phyloP scores from a whole-genome alignment of 2,329 filamentous ascomycete genomes.

The Cladosporium velox region DNA sequence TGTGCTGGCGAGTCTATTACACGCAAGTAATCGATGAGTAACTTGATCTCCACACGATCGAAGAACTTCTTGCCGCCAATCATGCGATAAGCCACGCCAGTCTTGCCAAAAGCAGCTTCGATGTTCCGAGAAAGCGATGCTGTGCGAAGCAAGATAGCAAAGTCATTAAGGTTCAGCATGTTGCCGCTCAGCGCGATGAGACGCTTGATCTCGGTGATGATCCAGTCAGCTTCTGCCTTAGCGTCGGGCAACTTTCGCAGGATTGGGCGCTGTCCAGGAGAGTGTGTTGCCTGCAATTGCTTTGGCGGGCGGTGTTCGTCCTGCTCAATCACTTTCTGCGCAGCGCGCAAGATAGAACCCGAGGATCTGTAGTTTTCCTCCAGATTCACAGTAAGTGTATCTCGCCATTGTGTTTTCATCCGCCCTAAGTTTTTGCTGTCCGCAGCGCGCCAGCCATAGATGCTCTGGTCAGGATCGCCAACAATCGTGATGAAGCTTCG shows the following conservation, averaged over 20 bases:
- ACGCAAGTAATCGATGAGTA: constrained; percentile 83
- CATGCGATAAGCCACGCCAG: constrained; percentile 87
- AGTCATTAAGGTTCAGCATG: constrained; percentile 72
- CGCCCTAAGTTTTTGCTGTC: constrained; percentile 85
- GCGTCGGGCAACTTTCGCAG: constrained; percentile 72
- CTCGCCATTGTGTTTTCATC: constrained; percentile 73
- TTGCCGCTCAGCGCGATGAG: constrained; percentile 69
- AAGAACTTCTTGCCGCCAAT: constrained; percentile 90
- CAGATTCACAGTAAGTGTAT: constrained; percentile 78
- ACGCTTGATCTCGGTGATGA: constrained; percentile 79
- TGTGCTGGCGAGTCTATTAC: constrained; percentile 82
- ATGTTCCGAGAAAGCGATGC: constrained; percentile 81
- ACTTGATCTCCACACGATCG: constrained; percentile 84
- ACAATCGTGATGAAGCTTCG: constrained; percentile 85
- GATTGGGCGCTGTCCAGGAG: constrained; percentile 76
- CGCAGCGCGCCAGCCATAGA: constrained; percentile 92
- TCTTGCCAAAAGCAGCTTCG: constrained; percentile 76
- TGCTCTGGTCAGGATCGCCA: constrained; percentile 95
- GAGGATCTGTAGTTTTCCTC: constrained; percentile 96
- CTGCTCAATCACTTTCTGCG: constrained; percentile 86
- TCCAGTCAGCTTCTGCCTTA: constrained; percentile 79
- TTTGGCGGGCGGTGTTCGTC: constrained; percentile 81
- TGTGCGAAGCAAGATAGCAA: constrained; percentile 85
- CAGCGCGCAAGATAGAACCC: constrained; percentile 75
- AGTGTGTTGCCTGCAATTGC: constrained; percentile 75